These are phyloP conservation scores for Rosellinia necatrix DNA, from an alignment of 2,329 filamentous ascomycete genomes.

Conservation along the genomic window DNA sequence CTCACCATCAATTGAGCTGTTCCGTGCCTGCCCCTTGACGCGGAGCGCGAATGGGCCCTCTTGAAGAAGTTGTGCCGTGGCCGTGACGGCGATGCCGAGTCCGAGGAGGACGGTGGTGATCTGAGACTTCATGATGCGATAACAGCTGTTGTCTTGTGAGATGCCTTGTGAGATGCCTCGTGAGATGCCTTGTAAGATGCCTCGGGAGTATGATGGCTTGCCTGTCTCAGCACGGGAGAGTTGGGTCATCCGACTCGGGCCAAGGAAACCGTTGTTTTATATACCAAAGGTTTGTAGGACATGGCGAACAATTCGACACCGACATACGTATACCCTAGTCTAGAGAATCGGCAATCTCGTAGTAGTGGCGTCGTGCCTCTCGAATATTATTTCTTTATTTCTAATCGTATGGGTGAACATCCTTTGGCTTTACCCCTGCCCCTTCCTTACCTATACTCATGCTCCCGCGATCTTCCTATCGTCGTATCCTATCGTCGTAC, in stretches of 20 bases:
- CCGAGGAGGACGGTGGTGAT: background rate
- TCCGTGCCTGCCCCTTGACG: conserved; percentile 11
- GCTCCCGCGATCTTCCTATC: too few relatives aligned
- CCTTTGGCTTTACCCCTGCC: too few relatives aligned
- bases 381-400: too few relatives aligned
- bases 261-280: too few relatives aligned
- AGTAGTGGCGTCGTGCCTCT: too few relatives aligned
- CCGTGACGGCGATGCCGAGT: conserved; percentile 1
- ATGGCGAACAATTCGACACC: background rate
- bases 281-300: too few relatives aligned
- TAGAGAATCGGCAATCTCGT: background rate
- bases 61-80: background rate
- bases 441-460: too few relatives aligned
- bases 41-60: conserved; percentile 12
- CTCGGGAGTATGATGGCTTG: background rate
- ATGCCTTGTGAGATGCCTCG: too few relatives aligned
- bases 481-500: too few relatives aligned
- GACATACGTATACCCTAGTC: conserved; percentile 6
- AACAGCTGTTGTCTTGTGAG: background rate
- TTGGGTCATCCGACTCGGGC: background rate
- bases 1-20: conserved; percentile 16
- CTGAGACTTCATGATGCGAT: conserved; percentile 4
- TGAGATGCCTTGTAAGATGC: background rate
- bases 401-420: too few relatives aligned
- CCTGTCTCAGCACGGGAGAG: background rate